Evolutionary conservation across 108 stramenopile species (phyloP).

Genomic region (Chaetoceros tenuissimus): DNA sequence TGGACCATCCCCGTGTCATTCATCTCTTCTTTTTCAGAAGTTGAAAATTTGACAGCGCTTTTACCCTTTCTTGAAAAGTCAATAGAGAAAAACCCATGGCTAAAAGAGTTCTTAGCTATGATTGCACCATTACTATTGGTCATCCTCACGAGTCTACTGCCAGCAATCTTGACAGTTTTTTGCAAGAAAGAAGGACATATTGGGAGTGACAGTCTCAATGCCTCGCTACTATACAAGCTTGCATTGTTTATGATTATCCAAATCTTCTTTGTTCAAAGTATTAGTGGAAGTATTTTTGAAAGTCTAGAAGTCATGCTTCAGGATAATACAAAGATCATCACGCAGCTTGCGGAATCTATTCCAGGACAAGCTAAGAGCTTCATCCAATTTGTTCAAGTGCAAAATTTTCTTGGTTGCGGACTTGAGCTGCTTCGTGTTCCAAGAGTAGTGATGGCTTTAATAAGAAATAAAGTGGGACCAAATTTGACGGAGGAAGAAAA

Average conservation of each 20-base stretch:
- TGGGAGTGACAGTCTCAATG: constrained; percentile 31
- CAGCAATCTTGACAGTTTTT: constrained; percentile 21
- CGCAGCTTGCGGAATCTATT: constrained; percentile 29
- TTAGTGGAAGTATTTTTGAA: constrained; percentile 18
- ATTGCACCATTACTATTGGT: constrained; percentile 50
- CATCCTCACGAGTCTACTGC: constrained; percentile 21
- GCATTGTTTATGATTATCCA: constrained; percentile 31
- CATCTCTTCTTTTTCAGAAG: constrained; percentile 43
- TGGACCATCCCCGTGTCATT: constrained; percentile 62
- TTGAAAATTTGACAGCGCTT: constrained; percentile 27
- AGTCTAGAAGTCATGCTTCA: constrained; percentile 12
- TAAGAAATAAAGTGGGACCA: constrained; percentile 41
- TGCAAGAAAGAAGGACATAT: constrained; percentile 43
- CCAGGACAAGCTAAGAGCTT: constrained; percentile 30
- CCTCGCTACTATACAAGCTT: constrained; percentile 52
- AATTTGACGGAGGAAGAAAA: constrained; percentile 54
- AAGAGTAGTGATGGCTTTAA: constrained; percentile 23
- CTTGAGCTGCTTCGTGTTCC: constrained; percentile 44
- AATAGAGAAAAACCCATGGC: constrained; percentile 27
- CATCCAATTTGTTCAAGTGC: constrained; percentile 43
- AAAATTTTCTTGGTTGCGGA: constrained; percentile 32
- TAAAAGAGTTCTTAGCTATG: constrained; percentile 32
- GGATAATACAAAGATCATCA: constrained; percentile 14
- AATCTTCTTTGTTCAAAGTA: constrained; percentile 16
- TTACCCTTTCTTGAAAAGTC: constrained; percentile 22